phyloP scores from a whole-genome alignment of 306 rosid genomes.

The Geum urbanum region DNA sequence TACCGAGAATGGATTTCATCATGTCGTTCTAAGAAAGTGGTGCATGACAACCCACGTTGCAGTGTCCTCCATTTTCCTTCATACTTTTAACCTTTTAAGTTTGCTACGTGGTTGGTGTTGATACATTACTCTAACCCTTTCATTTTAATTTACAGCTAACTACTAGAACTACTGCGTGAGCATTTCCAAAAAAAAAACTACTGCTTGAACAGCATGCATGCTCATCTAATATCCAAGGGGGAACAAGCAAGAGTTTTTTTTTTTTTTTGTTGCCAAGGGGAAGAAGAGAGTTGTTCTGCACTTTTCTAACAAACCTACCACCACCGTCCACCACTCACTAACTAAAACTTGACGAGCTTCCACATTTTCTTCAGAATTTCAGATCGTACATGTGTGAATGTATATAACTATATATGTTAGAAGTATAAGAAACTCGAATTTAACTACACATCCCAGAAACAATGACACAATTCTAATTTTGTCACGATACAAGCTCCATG shows the following conservation, averaged over 20 bases:
- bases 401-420: not conserved
- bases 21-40: not conserved
- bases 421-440: too few relatives aligned
- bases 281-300: not conserved
- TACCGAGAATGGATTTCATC: not conserved
- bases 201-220: too few relatives aligned
- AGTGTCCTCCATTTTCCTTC: not conserved
- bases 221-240: not conserved
- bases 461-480: not conserved
- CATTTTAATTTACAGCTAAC: not conserved
- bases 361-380: not conserved
- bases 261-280: too few relatives aligned
- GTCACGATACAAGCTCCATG: not conserved
- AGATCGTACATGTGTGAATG: constrained; percentile 5
- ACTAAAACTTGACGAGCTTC: not conserved
- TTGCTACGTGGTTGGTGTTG: not conserved
- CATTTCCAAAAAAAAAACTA: too few relatives aligned
- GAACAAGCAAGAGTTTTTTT: too few relatives aligned
- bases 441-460: not conserved
- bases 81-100: not conserved
- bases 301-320: not conserved
- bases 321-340: not conserved
- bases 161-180: not conserved
- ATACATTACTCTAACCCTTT: not conserved
- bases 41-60: not conserved